Evolutionary conservation across 148 eudicot species (phyloP), one percentile per base, ranked within the genome.

Genomic region (Camellia sinensis): DNA sequence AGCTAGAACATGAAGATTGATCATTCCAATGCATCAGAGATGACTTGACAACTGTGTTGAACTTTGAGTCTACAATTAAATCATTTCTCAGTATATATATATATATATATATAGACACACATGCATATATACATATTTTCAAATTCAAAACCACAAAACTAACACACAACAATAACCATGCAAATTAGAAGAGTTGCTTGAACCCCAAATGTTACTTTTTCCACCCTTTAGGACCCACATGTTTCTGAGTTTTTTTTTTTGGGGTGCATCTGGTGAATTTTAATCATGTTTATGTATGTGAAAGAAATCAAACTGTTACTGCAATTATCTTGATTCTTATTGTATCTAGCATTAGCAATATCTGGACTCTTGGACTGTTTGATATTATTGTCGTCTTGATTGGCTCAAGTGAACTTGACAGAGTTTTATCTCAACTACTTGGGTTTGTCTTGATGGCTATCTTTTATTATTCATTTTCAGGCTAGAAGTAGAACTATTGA

Each of bases 401-500:
- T 72, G 6, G 62, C 61, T 71, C 73, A 71, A 8, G 37, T 46
- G 14, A 70, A 71, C 74, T 71, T 19, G 6, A 71, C 29, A 19
- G 46, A 50, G 74, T 56, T 4, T 70, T 70, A 5, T 70, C 43
- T 43, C 37, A 3, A 29, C 54, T 46, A 46, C 53, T 70, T 46
- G 48, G 56, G 7, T 13, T 70, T 46, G 5, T 48, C 3, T 52
- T 22, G 12, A 63, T 70, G 40, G n/a, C 44, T 63, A 46, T 67
- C 29, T 65, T 81, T 41, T 48, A 43, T 21, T 17, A 59, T 53
- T 54, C n/a, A 7, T 10, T 77, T 75, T 74, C 86, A 95, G 99
- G 94, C 99, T 85, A 97, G 99, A 79, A 89, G 83, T 57, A 86
- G 99, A 84, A 92, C 89, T 53, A 87, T 95, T 81, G 99, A 95